These are phyloP conservation scores for Leccinum incarnatum DNA, from an alignment of 768 basidiomycete species.

Conservation along the genomic window DNA sequence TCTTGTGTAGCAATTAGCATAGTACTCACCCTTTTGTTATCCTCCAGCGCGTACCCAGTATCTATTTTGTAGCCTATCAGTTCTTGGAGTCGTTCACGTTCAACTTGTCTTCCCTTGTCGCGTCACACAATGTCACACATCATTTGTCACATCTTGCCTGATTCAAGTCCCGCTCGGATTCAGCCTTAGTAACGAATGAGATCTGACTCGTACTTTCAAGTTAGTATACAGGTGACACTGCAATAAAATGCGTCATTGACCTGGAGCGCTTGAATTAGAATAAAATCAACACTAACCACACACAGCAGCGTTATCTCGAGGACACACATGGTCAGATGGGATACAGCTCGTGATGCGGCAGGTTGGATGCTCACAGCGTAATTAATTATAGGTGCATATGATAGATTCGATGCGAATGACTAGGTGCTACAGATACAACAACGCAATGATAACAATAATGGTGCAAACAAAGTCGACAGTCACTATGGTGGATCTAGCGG, in stretches of 20 bases:
- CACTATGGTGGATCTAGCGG: slow-evolving; percentile 34
- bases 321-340: background rate
- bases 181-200: too few species aligned
- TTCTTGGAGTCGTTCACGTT: background rate
- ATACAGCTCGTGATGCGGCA: background rate
- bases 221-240: too few species aligned
- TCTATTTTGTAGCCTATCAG: slow-evolving; percentile 22
- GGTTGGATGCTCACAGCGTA: background rate
- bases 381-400: background rate
- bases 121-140: background rate
- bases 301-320: background rate
- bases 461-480: background rate
- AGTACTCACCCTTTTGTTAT: slow-evolving; percentile 16
- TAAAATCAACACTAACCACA: background rate
- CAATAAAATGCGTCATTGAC: background rate
- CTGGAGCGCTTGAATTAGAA: background rate
- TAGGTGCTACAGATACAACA: slow-evolving; percentile 15
- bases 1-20: slow-evolving; percentile 29
- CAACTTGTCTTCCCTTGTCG: background rate
- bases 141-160: background rate
- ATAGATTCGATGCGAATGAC: background rate
- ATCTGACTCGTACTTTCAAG: background rate
- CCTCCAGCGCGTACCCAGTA: slow-evolving; percentile 6
- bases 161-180: background rate
- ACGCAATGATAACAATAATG: slow-evolving; percentile 5